phyloP scores from a whole-genome alignment of 352 stramenopile species.

The Globisporangium lucens region DNA sequence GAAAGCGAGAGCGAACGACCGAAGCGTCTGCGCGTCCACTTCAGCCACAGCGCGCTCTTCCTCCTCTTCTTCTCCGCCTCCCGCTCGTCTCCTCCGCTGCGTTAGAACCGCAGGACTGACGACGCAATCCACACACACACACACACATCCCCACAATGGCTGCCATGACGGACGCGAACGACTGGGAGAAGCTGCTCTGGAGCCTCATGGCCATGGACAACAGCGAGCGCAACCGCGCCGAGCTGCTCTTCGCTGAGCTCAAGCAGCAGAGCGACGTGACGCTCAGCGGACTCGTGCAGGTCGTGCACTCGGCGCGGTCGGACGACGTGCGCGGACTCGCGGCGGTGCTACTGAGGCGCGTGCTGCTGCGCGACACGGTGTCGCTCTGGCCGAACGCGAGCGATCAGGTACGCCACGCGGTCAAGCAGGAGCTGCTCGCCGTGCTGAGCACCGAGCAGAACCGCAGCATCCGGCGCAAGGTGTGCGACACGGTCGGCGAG shows the following conservation, averaged over 20 bases:
- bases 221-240: constrained; percentile 57
- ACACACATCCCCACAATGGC: constrained; percentile 19
- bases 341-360: constrained; percentile 70
- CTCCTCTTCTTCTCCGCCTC: background rate
- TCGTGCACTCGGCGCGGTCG: constrained; percentile 52
- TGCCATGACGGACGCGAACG: constrained; percentile 22
- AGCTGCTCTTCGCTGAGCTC: constrained; percentile 57
- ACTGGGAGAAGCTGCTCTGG: constrained; percentile 71
- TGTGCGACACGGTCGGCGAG: constrained; percentile 83
- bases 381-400: constrained; percentile 71
- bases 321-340: constrained; percentile 74
- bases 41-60: background rate
- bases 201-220: constrained; percentile 75
- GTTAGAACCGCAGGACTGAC: background rate
- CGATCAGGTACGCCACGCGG: constrained; percentile 30
- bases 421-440: constrained; percentile 66
- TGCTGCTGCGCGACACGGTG: constrained; percentile 73
- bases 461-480: constrained; percentile 75
- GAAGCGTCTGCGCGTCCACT: background rate
- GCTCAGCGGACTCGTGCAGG: constrained; percentile 47
- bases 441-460: constrained; percentile 62
- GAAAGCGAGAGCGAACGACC: background rate
- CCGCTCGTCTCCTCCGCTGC: background rate
- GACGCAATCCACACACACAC: background rate
- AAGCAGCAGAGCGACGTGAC: constrained; percentile 59